phyloP scores from a whole-genome alignment of 352 stramenopile genomes.

The Globisporangium nunn region DNA sequence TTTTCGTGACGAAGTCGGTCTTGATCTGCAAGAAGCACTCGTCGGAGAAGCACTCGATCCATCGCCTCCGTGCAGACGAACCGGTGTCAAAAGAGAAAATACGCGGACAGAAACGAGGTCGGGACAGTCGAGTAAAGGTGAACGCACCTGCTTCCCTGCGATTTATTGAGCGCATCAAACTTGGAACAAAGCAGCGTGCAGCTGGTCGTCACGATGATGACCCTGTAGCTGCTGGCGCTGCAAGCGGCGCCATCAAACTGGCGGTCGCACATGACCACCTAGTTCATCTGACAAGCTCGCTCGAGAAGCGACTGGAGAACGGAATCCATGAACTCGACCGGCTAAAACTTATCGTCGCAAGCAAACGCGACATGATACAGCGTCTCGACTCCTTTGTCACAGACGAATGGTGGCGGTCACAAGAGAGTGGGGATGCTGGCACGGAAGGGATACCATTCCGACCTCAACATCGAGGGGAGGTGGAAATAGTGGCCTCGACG shows the following conservation, averaged over 20 bases:
- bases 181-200: slow-evolving; percentile 14
- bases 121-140: slow-evolving; percentile 11
- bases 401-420: slow-evolving; percentile 18
- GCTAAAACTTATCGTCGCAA: slow-evolving; percentile 27
- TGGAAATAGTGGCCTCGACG: neutral
- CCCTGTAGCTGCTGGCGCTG: neutral
- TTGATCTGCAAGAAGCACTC: slow-evolving; percentile 29
- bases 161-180: slow-evolving; percentile 60
- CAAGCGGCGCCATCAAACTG: neutral
- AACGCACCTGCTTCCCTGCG: slow-evolving; percentile 11
- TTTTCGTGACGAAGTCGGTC: slow-evolving; percentile 41
- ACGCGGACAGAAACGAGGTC: slow-evolving; percentile 27
- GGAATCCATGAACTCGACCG: slow-evolving; percentile 29
- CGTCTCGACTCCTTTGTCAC: slow-evolving; percentile 31
- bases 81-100: slow-evolving; percentile 11
- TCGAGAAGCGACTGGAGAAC: slow-evolving; percentile 29
- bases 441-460: neutral
- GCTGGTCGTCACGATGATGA: slow-evolving; percentile 6
- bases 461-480: neutral
- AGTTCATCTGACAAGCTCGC: slow-evolving; percentile 29
- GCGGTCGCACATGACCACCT: slow-evolving; percentile 31
- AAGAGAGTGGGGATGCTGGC: neutral
- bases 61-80: slow-evolving; percentile 30
- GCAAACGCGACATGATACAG: slow-evolving; percentile 29
- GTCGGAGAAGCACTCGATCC: slow-evolving; percentile 22